Conservation (phyloP, 495 filamentous ascomycete species). For the Hypoxylon fragiforme region DNA sequence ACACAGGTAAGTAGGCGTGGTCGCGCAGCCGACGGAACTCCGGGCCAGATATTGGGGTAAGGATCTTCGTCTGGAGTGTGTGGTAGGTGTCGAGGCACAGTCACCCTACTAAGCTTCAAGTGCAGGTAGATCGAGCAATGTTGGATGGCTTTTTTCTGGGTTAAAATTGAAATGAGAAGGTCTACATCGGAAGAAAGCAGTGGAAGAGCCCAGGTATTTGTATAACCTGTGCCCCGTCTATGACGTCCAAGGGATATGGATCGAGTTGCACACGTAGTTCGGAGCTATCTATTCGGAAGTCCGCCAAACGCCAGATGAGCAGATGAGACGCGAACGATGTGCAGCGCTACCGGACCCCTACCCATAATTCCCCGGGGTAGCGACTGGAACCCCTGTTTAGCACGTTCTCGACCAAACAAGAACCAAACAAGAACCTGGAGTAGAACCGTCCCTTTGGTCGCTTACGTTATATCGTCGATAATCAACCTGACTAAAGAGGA, state of each 20-base stretch:
- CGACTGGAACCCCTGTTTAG: background rate
- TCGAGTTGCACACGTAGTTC: conserved; percentile 4
- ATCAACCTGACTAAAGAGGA: background rate
- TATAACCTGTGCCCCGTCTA: too few species aligned
- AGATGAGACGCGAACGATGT: conserved; percentile 2
- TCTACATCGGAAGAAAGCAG: too few species aligned
- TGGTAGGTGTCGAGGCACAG: too few species aligned
- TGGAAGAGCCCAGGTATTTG: too few species aligned
- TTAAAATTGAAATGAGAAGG: too few species aligned
- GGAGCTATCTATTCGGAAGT: conserved; percentile 18
- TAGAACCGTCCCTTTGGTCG: background rate
- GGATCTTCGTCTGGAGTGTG: background rate
- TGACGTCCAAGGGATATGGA: conserved; percentile 8
- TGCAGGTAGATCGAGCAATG: too few species aligned
- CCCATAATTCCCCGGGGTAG: conserved; percentile 3
- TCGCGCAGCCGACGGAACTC: conserved; percentile 14
- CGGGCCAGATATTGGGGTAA: conserved; percentile 12
- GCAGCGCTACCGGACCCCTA: conserved; percentile 12
- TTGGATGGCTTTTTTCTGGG: too few species aligned
- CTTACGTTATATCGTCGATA: conserved; percentile 3
- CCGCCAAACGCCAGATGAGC: too few species aligned
- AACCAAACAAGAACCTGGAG: background rate
- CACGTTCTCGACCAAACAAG: conserved; percentile 12
- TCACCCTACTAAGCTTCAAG: background rate
- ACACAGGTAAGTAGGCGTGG: background rate